Conservation (phyloP, 1,139 yeast species). For the Sugiyamaella sp. region DNA sequence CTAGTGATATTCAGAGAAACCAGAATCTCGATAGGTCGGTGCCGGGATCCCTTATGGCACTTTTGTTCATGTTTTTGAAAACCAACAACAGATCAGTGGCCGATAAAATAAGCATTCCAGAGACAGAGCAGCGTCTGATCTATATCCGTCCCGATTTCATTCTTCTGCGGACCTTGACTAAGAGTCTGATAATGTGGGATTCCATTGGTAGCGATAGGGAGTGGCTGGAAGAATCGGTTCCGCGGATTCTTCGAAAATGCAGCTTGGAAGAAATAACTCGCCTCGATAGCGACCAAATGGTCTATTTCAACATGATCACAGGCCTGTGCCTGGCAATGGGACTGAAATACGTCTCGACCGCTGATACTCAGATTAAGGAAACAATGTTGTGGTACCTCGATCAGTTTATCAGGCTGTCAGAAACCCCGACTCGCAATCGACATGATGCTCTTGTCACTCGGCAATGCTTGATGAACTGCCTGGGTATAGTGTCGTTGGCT, state of each 20-base stretch:
- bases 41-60: slow-evolving; percentile 79
- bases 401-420: slow-evolving; percentile 56
- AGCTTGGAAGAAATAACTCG: slow-evolving; percentile 36
- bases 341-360: slow-evolving; percentile 73
- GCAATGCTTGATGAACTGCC: slow-evolving; percentile 58
- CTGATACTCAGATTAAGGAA: slow-evolving; percentile 56
- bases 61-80: slow-evolving; percentile 72
- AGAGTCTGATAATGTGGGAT: slow-evolving; percentile 80
- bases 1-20: slow-evolving; percentile 67
- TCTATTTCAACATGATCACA: slow-evolving; percentile 67
- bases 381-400: slow-evolving; percentile 68
- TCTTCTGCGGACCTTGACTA: slow-evolving; percentile 67
- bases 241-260: slow-evolving; percentile 25
- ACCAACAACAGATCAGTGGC: slow-evolving; percentile 68
- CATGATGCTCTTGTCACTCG: slow-evolving; percentile 66
- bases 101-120: slow-evolving; percentile 63
- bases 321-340: slow-evolving; percentile 81
- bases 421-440: slow-evolving; percentile 45
- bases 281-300: slow-evolving; percentile 65
- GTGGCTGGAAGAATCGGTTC: slow-evolving; percentile 56
- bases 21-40: slow-evolving; percentile 73
- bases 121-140: slow-evolving; percentile 61
- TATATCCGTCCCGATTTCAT: slow-evolving; percentile 82
- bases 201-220: slow-evolving; percentile 51
- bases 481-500: slow-evolving; percentile 64